Evolutionary conservation across 23 red algal genomes (phyloP).

Genomic region (Chondrus crispus): DNA sequence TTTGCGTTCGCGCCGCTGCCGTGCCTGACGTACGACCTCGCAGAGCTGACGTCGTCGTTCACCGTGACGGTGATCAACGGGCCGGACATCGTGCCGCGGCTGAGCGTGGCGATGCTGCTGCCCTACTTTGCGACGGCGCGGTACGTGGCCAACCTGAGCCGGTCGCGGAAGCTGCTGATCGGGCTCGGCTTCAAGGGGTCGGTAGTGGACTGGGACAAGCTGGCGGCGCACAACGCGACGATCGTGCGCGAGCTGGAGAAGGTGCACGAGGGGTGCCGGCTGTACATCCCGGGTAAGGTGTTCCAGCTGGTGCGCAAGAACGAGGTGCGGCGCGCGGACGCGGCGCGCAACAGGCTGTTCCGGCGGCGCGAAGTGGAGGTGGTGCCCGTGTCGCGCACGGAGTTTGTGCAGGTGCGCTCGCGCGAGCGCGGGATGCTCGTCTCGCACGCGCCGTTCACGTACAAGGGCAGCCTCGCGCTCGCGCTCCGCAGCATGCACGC

Average conservation of each 20-base stretch:
- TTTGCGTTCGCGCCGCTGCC: constrained; percentile 49
- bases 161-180: constrained; percentile 18
- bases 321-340: neutral
- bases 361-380: constrained; percentile 25
- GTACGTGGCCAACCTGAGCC: constrained; percentile 43
- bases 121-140: constrained; percentile 47
- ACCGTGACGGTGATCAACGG: constrained; percentile 68
- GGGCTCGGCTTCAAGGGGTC: constrained; percentile 25
- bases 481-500: constrained; percentile 16
- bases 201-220: constrained; percentile 46
- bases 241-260: constrained; percentile 15
- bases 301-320: constrained; percentile 56
- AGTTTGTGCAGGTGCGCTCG: constrained; percentile 20
- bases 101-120: constrained; percentile 62
- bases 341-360: neutral
- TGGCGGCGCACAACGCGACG: neutral
- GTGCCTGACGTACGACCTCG: constrained; percentile 36
- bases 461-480: constrained; percentile 39
- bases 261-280: constrained; percentile 24
- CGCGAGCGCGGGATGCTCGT: constrained; percentile 53
- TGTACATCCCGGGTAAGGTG: constrained; percentile 56
- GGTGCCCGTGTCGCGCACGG: constrained; percentile 22
- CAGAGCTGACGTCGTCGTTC: constrained; percentile 17
- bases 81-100: constrained; percentile 68
- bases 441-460: constrained; percentile 62